Conservation (phyloP, 169 alveolate genomes). For the Sarcocystis neurona region DNA sequence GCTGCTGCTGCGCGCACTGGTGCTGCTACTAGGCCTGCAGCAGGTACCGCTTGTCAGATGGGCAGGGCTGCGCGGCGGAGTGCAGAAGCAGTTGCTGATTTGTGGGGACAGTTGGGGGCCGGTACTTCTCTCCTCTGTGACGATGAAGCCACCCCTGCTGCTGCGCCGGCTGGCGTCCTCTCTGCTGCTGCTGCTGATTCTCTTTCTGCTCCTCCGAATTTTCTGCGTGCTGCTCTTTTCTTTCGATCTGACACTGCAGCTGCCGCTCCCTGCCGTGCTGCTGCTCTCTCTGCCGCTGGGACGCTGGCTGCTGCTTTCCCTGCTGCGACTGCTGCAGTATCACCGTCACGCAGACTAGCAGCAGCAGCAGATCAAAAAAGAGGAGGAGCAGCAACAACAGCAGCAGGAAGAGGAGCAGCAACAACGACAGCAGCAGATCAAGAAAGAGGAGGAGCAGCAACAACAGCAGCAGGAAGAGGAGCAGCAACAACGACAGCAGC, state of each 20-base stretch:
- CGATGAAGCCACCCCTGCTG: no score
- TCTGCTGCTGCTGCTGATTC: background rate
- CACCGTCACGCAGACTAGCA: background rate
- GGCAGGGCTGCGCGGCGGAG: no score
- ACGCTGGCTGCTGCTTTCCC: background rate
- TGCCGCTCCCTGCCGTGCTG: background rate
- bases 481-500: background rate
- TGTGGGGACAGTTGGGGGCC: no score
- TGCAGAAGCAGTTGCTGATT: no score
- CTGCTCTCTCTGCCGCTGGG: background rate
- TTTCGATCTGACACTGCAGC: background rate
- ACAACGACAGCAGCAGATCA: background rate
- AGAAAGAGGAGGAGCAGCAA: background rate
- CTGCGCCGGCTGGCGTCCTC: no score
- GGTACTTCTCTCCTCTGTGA: no score
- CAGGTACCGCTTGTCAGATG: no score
- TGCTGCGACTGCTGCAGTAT: background rate
- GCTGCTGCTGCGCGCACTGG: no score
- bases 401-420: background rate
- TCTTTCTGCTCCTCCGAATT: background rate
- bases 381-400: background rate
- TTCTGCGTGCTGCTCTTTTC: background rate
- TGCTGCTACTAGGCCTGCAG: no score
- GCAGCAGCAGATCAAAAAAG: background rate
- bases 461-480: background rate